These are phyloP conservation scores for Otatea glauca DNA, from an alignment of 176 grass and related monocot species.

Conservation along the genomic window DNA sequence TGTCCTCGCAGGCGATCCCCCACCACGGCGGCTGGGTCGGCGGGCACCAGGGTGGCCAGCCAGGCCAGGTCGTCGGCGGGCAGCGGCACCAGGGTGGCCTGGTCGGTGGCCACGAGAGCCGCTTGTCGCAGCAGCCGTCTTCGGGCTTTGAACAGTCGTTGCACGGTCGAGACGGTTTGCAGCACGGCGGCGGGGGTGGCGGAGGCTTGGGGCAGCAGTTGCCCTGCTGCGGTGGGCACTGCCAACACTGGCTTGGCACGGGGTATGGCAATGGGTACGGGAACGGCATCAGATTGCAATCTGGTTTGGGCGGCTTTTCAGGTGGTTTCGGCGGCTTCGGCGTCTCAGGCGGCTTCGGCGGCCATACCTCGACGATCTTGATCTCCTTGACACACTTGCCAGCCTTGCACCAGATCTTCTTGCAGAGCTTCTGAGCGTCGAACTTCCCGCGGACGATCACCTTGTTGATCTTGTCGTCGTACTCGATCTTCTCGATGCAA, in stretches of 20 bases:
- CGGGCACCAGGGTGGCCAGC: neutral
- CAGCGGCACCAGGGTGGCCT: neutral
- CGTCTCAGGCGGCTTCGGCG: too few relatives aligned
- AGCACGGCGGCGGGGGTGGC: neutral
- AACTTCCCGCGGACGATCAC: conserved; percentile 49
- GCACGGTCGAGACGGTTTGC: too few relatives aligned
- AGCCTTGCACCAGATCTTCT: conserved; percentile 39
- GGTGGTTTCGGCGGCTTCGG: neutral
- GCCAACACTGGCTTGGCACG: conserved; percentile 5
- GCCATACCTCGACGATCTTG: neutral
- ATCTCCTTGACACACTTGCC: conserved; percentile 19
- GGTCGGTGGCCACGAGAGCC: neutral
- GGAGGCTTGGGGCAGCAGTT: conserved; percentile 12
- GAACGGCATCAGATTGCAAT: conserved; percentile 36
- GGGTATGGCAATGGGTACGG: conserved; percentile 40
- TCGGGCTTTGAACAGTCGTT: neutral
- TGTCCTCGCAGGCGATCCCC: neutral
- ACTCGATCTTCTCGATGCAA: conserved; percentile 51
- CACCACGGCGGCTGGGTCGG: neutral
- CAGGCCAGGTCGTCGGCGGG: conserved; percentile 7
- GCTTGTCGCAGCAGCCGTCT: neutral
- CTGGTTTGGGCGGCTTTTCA: neutral
- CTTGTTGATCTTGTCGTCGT: conserved; percentile 26
- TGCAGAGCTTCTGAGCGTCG: conserved; percentile 19
- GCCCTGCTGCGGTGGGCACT: conserved; percentile 6